A percentile compares a stretch with the other conserved stretches of the same genome.
phyloP scores from a whole-genome alignment of 768 basidiomycete genomes.

The Kwoniella dendrophila region DNA sequence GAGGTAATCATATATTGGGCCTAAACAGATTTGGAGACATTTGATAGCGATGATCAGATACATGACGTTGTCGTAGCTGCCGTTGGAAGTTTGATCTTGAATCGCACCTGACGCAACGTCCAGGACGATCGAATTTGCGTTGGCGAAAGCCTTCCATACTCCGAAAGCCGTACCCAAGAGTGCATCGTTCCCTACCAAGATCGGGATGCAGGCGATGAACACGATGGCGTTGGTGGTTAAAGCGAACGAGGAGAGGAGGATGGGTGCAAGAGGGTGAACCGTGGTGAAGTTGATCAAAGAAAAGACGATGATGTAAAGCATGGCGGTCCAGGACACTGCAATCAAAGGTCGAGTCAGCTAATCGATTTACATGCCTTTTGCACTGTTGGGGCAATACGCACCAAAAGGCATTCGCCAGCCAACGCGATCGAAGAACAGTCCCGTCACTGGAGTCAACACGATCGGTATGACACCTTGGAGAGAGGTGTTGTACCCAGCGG shows the following conservation, averaged over 20 bases:
- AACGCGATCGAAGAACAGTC: conserved; percentile 49
- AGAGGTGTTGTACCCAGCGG: conserved; percentile 54
- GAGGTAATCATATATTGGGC: conserved; percentile 42
- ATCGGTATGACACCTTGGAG: conserved; percentile 52
- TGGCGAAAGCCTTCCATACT: conserved; percentile 52
- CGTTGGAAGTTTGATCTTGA: conserved; percentile 42
- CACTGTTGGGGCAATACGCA: conserved; percentile 13
- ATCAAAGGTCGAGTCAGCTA: background rate
- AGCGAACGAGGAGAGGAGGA: conserved; percentile 46
- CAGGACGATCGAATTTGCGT: conserved; percentile 40
- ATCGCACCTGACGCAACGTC: conserved; percentile 52
- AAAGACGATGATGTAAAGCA: conserved; percentile 51
- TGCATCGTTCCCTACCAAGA: conserved; percentile 41
- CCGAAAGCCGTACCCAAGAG: conserved; percentile 52
- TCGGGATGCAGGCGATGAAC: conserved; percentile 50
- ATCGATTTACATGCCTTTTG: background rate
- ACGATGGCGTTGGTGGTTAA: conserved; percentile 47
- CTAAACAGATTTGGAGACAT: conserved; percentile 36
- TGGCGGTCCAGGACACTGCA: conserved; percentile 42
- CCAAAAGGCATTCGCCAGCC: conserved; percentile 50
- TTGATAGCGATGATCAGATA: conserved; percentile 53
- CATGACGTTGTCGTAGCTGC: conserved; percentile 47
- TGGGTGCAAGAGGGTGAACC: conserved; percentile 51
- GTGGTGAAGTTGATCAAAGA: conserved; percentile 46
- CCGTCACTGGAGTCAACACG: conserved; percentile 50